A percentile compares a stretch with the other conserved stretches of the same genome.
phyloP scores from a whole-genome alignment of 371 early-diverging fungal genomes.

The Dichotomocladium elegans region DNA sequence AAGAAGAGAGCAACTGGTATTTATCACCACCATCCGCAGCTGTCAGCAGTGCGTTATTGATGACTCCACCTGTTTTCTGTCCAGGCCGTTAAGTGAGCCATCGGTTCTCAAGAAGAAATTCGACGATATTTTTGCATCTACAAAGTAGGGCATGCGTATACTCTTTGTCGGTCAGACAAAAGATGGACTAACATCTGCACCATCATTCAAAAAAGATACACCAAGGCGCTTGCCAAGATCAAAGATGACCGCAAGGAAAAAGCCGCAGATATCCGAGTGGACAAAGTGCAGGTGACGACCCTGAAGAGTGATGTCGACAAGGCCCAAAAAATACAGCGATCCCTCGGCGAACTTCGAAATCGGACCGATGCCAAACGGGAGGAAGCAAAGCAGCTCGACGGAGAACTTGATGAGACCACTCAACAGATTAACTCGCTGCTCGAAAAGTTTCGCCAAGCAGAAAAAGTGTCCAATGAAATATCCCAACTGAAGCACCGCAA shows the following conservation, averaged over 20 bases:
- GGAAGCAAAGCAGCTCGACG: slow-evolving; percentile 43
- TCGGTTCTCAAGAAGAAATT: slow-evolving; percentile 94
- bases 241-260: slow-evolving; percentile 77
- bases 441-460: slow-evolving; percentile 28
- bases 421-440: slow-evolving; percentile 38
- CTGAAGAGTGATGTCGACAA: slow-evolving; percentile 68
- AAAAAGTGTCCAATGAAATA: slow-evolving; percentile 27
- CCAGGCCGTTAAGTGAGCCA: slow-evolving; percentile 93
- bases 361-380: slow-evolving; percentile 26
- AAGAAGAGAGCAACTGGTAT: slow-evolving; percentile 98
- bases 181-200: not conserved
- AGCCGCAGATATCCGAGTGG: slow-evolving; percentile 59
- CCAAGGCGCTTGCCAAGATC: slow-evolving; percentile 88
- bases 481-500: slow-evolving; percentile 34
- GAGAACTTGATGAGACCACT: slow-evolving; percentile 24
- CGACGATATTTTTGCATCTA: slow-evolving; percentile 98
- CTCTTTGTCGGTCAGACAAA: too few species aligned
- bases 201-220: slow-evolving; percentile 58
- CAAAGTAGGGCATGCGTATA: slow-evolving; percentile 64
- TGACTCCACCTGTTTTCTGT: not conserved
- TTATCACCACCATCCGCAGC: not conserved
- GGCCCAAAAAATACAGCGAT: slow-evolving; percentile 59
- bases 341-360: slow-evolving; percentile 24
- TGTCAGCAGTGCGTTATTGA: not conserved
- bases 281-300: slow-evolving; percentile 62